phyloP scores from a whole-genome alignment of 257 asterid genomes.

The Lithospermum erythrorhizon region DNA sequence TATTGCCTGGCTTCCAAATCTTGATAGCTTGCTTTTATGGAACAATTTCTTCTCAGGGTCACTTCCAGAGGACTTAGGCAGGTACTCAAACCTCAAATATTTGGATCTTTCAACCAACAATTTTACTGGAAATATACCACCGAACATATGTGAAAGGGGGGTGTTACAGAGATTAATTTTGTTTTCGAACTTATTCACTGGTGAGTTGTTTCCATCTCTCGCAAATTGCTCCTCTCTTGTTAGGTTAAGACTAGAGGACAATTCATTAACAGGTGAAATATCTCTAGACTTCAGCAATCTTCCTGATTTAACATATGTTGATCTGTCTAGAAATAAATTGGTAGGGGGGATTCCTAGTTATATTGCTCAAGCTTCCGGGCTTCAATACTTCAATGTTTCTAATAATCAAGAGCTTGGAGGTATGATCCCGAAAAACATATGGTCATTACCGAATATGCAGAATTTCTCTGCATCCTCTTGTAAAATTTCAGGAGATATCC shows the following conservation, averaged over 20 bases:
- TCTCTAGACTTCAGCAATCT: conserved; percentile 43
- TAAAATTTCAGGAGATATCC: conserved; percentile 56
- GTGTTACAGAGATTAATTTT: conserved; percentile 50
- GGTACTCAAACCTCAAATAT: conserved; percentile 46
- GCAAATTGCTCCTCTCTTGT: conserved; percentile 74
- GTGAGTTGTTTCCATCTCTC: conserved; percentile 63
- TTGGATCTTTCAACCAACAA: conserved; percentile 80
- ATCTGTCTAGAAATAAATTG: conserved; percentile 68
- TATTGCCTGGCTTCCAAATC: conserved; percentile 62
- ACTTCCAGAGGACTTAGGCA: conserved; percentile 64
- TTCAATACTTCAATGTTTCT: conserved; percentile 68
- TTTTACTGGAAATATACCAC: conserved; percentile 58
- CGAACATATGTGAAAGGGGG: conserved; percentile 56
- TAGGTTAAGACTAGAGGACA: conserved; percentile 83
- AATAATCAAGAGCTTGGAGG: conserved; percentile 75
- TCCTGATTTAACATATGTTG: conserved; percentile 49
- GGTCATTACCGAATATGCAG: conserved; percentile 56
- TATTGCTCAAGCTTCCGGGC: conserved; percentile 36
- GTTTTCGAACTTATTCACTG: conserved; percentile 73
- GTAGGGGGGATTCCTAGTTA: conserved; percentile 55
- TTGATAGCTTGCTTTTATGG: conserved; percentile 82
- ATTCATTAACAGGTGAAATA: conserved; percentile 67
- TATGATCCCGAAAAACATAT: conserved; percentile 32
- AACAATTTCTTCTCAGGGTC: conserved; percentile 73
- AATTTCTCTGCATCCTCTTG: conserved; percentile 74